Evolutionary conservation across 2,329 filamentous ascomycete species (phyloP), one percentile per base, ranked within the genome.

Genomic region (Ceratocystis alfenasii): DNA sequence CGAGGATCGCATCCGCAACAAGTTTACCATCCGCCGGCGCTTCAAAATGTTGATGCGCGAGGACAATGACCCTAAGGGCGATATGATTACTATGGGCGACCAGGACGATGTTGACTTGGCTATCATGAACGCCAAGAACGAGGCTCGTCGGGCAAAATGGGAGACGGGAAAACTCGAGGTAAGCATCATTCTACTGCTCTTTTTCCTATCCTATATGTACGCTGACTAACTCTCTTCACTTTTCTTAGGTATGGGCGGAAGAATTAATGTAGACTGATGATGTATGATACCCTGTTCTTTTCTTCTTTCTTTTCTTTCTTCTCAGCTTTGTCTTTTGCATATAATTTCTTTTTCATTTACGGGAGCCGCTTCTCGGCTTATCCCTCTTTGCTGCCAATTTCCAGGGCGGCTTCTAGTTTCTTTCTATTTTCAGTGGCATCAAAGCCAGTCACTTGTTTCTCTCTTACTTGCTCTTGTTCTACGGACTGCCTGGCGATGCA

Each of bases 111-210:
- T 96, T 69, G 92, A 97, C 63, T 89, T 96, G 85, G 86, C 90
- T 33, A 81, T 97, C 65, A 82, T 83, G 74, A 82, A 79, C 60
- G 86, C 87, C 5, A 89, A 85, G 74, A 82, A 82, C 62, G 77
- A 79, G 67, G 91, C 88, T 61, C 84, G 80, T 76, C 88, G 83
- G 74, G 87, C 93, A 73, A 83, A 86, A 71, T 80, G 82, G 69
- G 92, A 95, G 69, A 88, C 91, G 79, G 91, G 89, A 64, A 96
- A 96, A 82, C 86, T 96, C 85, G 94, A 97, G 84, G 90, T 96
- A 75, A 82, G 89, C n/a, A 50, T 28, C 3, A 60, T 48, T 68
- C 67, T 66, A 62, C 41, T 53, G 55, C 3, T 20, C 48, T 67
- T 44, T 67, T 25, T 36, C 62, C 44, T 6, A 20, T n/a, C 20